Base-by-base conservation (phyloP, 2,329 filamentous ascomycete species). In the Periconia digitata region DNA sequence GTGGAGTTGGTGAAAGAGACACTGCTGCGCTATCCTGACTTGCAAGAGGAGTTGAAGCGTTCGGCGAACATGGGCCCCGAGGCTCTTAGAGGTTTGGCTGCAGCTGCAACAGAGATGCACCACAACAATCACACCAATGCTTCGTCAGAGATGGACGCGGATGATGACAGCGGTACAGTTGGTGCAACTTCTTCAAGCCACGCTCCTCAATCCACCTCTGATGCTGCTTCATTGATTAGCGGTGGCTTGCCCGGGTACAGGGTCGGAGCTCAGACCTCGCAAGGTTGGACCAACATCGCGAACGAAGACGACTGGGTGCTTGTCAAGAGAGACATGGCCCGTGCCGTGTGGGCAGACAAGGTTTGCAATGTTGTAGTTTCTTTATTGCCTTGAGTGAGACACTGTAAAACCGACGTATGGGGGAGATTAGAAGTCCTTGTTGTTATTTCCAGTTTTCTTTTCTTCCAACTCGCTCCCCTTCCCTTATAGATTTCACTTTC, bases 301-400 rank as follows among this genome's bases (percentile, higher is more conserved):
- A 53, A 46, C 18, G 59, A 58, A 3, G 54, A 62, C 16, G 51
- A 62, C 3, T 70, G 65, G 67, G 53, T 60, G 12, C 46, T 51
- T 7, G 53, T 61, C 16, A 55, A 65, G 43, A 47, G 54, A 8
- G 62, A 70, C 40, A 54, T 62, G 29, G 61, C 59, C 1, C 52
- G 51, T 38, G 61, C 64, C 3, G 55, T 60, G 3, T 72, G 67
- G 67, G 61, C 63, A 15, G 63, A 67, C 46, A 64, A 63, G 1
- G 51, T 62, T 16, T 51, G 64, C 34, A 66, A 60, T 46, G 49
- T 71, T 6, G 58, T 71, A 45, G 63, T 69, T 2, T 22, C 27
- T 15, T 63, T 66, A 47, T 64, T 27, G 45, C 50, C 35, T 15
- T 40, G 45, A 38, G n/a, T 15, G 5, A 6, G 12, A 8, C 15